Base-by-base conservation (phyloP, 352 stramenopile genomes). In the Phytophthora lateralis region DNA sequence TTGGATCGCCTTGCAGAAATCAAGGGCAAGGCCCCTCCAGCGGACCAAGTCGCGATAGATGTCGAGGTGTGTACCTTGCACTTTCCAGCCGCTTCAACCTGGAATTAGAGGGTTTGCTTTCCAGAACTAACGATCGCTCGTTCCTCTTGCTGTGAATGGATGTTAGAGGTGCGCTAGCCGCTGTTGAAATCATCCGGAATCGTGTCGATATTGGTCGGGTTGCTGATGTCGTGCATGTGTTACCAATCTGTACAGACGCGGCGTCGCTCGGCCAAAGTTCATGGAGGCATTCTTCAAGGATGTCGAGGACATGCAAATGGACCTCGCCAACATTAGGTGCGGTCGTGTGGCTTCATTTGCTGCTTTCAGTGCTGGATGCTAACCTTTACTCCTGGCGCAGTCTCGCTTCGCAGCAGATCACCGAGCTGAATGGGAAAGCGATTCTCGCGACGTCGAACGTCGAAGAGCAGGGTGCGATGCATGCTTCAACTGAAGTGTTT, bases 281-380 rank as follows among this genome's bases (percentile, higher is more conserved):
- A 99, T 98, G 95, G 85, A 97, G 65, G 74, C 91, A 62, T 99
- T 99, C 73, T 99, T 98, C 75, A 76, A 90, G 44, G 92, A 98
- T 59, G 93, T 98, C 10, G 94, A 99, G 55, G 76, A 89, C 2
- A 98, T 99, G 74, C 97, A 98, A 67, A 78, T 73, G 32, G 89
- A 98, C 52, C 95, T 99, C 56, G 78, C 88, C 35, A 91, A 88
- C 35, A 97, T 99, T 47, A 88, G 71, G 73, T 86, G 82, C 26
- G 45, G 48, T 15, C 6, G 17, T 2, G 17, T 48, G 14, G n/a
- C 11, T 26, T 37, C 34, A 0, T 11, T 17, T 57, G 9, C 27
- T 61, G 14, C 29, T 4, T 8, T 58, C 4, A 43, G 37, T 27
- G 6, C 54, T 52, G 32, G 14, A 35, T 20, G n/a, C 21, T 52